Evolutionary conservation across 1,284 basidiomycete genomes (phyloP), one percentile per base, ranked within the genome.

Genomic region (Austroboletus niveus): DNA sequence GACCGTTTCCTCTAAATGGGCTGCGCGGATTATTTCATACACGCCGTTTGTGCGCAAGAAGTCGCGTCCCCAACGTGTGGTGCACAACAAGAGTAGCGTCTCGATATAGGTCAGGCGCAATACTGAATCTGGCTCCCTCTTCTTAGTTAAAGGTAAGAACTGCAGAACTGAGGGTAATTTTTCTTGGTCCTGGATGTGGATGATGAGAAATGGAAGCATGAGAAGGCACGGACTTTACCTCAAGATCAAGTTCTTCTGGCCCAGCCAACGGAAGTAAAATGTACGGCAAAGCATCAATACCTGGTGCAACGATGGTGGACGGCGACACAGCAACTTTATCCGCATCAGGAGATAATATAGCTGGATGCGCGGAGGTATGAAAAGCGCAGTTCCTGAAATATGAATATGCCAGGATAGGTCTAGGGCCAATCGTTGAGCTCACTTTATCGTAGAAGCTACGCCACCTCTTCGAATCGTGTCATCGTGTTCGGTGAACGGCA

Each of bases 221-320:
- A 24, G 5, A 24, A 24, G 22, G 22, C 22, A 24, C 22, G 32
- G 35, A 36, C 60, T 73, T 52, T 58, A 89, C 91, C 59, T 96
- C 94, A 2, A 94, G 76, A 55, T 96, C 92, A 55, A 92, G 86
- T 69, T 98, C 96, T 69, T 98, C 94, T 1, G 94, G 89, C 5
- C 95, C 95, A 56, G 95, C 94, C 3, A 99, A 78, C 0, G 96
- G 96, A 5, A 96, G 80, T 1, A 99, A 76, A 10, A 99, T 77
- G 61, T 85, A 89, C 0, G 91, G 87, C 5, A 97, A 75, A 7
- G 88, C 80, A 67, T 93, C 88, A 45, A 96, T 84, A 2, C 92
- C 92, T 8, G 89, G 85, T 2, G 88, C 90, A 12, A 69, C 71
- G 6, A 65, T 60, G n/a, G 69, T 73, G 14, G 84, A 85, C 0